Conservation (phyloP, 345 rosid species). For the Dipteronia dyeriana region DNA sequence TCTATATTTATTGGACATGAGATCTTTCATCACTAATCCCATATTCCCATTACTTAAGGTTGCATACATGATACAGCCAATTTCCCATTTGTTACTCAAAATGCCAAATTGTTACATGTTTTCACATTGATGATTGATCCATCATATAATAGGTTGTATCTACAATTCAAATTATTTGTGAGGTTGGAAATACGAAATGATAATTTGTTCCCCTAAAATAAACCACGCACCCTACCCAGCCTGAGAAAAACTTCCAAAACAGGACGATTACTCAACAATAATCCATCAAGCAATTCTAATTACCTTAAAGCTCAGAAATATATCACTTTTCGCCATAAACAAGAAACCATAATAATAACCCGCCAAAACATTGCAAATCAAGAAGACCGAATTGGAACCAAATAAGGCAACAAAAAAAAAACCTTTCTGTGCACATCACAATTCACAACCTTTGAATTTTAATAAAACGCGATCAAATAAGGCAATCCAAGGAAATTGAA, state of each 20-base stretch:
- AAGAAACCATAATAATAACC: neutral
- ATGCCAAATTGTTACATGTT: neutral
- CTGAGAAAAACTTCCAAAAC: neutral
- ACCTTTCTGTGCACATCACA: no score
- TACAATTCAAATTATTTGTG: neutral
- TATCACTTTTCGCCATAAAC: neutral
- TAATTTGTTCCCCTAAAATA: neutral
- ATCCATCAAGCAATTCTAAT: neutral
- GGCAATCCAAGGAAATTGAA: neutral
- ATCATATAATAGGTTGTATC: neutral
- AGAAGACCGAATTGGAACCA: neutral
- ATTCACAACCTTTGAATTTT: neutral
- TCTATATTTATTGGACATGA: no score
- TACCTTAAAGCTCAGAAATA: neutral
- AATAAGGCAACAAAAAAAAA: neutral
- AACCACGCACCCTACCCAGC: neutral
- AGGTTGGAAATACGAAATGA: neutral
- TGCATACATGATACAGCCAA: neutral
- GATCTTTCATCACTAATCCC: no score
- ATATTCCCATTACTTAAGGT: no score
- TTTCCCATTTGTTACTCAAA: neutral
- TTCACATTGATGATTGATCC: neutral
- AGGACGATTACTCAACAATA: neutral
- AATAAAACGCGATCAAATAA: neutral
- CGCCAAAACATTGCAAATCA: neutral